Evolutionary conservation across 2,329 filamentous ascomycete genomes (phyloP).

Genomic region (Bipolaris oryzae): DNA sequence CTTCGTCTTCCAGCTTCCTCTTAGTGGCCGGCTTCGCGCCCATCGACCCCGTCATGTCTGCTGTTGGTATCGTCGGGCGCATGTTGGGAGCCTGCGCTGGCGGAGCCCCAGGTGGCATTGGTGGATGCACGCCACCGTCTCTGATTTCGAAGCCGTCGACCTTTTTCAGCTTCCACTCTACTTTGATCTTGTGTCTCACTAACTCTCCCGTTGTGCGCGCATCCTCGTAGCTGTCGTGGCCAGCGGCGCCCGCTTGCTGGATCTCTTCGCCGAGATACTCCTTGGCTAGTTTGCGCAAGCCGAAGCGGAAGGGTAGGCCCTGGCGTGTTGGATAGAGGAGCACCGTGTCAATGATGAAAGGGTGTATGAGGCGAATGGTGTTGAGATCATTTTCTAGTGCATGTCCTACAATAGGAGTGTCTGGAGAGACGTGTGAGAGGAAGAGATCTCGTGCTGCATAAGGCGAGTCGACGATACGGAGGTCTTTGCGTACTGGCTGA

Average conservation of each 20-base stretch:
- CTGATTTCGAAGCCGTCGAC: slow-evolving; percentile 66
- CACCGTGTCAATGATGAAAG: slow-evolving; percentile 82
- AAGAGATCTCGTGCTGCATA: slow-evolving; percentile 75
- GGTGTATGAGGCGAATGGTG: slow-evolving; percentile 80
- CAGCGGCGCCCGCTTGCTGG: slow-evolving; percentile 70
- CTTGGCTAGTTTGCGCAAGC: slow-evolving; percentile 76
- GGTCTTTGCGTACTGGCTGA: slow-evolving; percentile 38
- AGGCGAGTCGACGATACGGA: slow-evolving; percentile 79
- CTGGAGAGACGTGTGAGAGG: slow-evolving; percentile 73
- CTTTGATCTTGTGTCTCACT: slow-evolving; percentile 71
- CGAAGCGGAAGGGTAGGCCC: slow-evolving; percentile 77
- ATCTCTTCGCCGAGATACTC: slow-evolving; percentile 76
- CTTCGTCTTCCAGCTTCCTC: slow-evolving; percentile 28
- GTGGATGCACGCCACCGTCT: slow-evolving; percentile 40
- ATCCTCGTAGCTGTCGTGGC: slow-evolving; percentile 93
- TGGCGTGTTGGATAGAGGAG: slow-evolving; percentile 79
- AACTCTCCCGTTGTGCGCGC: slow-evolving; percentile 87
- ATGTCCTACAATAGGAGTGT: slow-evolving; percentile 87
- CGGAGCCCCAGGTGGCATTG: slow-evolving; percentile 31
- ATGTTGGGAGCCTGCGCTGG: slow-evolving; percentile 22
- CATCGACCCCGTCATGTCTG: slow-evolving; percentile 11
- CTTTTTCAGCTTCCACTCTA: slow-evolving; percentile 72
- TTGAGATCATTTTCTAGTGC: slow-evolving; percentile 96
- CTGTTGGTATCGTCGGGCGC: slow-evolving; percentile 4
- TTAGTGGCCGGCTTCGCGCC: slow-evolving; percentile 25